A percentile compares a stretch with the other conserved stretches of the same genome.
Evolutionary conservation across 139 green algal genomes (phyloP).

Genomic region (Chlamydomonas eustigma): DNA sequence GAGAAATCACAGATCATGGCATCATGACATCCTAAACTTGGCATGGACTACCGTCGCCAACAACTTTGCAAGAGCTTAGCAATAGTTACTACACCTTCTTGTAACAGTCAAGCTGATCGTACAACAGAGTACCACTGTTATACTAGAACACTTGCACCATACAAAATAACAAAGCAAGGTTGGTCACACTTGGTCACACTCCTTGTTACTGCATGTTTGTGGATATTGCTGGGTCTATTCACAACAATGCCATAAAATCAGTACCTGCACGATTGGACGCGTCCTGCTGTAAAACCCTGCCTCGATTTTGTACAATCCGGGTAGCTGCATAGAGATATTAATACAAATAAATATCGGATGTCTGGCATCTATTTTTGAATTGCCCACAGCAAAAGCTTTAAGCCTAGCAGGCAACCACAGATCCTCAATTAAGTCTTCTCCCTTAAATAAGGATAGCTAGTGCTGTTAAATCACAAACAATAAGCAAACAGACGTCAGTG

Average conservation of each 20-base stretch:
- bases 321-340: neutral
- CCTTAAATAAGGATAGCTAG: no score
- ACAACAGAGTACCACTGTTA: no score
- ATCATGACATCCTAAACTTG: neutral
- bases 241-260: neutral
- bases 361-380: neutral
- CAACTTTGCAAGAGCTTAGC: no score
- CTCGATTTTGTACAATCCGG: conserved; percentile 46
- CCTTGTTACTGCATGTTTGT: neutral
- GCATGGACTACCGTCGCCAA: no score
- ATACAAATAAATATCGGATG: neutral
- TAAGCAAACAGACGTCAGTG: no score
- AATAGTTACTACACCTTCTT: no score
- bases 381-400: no score
- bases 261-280: conserved; percentile 47
- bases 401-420: no score
- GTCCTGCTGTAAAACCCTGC: conserved; percentile 45
- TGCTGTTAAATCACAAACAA: no score
- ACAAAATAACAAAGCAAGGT: neutral
- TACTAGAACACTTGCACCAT: neutral
- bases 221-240: neutral
- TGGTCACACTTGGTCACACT: neutral
- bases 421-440: no score
- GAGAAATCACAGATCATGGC: no score
- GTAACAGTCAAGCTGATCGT: no score